These are phyloP conservation scores for Colletotrichum acutatum DNA, from an alignment of 2,329 filamentous ascomycete species.

Conservation along the genomic window DNA sequence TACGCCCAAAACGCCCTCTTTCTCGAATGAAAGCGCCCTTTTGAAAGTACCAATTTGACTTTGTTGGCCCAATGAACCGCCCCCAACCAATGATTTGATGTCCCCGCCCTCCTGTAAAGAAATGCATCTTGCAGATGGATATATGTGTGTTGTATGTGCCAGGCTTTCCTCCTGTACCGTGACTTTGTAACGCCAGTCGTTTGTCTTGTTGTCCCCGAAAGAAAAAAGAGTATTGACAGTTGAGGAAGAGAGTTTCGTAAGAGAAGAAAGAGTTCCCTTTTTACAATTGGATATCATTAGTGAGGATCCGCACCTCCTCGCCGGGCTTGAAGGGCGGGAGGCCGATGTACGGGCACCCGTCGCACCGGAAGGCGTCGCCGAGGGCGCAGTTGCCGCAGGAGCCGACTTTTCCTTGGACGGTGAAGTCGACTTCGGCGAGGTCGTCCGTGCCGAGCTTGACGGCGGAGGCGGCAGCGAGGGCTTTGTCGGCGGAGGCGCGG, in stretches of 20 bases:
- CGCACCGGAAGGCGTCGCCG: slow-evolving; percentile 87
- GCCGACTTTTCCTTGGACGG: slow-evolving; percentile 95
- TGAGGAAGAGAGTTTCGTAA: background rate
- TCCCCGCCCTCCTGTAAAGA: background rate
- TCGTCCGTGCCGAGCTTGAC: slow-evolving; percentile 80
- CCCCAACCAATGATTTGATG: background rate
- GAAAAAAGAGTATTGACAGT: background rate
- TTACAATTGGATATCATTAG: slow-evolving; percentile 86
- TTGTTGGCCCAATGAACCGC: background rate
- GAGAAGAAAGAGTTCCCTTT: background rate
- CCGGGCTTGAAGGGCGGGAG: slow-evolving; percentile 97
- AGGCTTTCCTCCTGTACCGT: background rate
- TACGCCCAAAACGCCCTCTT: slow-evolving; percentile 4
- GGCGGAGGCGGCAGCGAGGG: slow-evolving; percentile 64
- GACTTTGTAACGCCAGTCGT: background rate
- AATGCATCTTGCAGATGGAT: slow-evolving; percentile 3
- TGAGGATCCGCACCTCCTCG: slow-evolving; percentile 89
- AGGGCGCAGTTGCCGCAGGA: slow-evolving; percentile 95
- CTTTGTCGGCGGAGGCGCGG: slow-evolving; percentile 71
- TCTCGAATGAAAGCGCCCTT: background rate
- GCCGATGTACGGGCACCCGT: slow-evolving; percentile 83
- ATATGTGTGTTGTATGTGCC: background rate
- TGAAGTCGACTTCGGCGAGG: slow-evolving; percentile 92
- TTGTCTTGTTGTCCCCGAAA: background rate
- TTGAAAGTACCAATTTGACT: background rate